Percentiles rank a stretch among this genome's conserved stretches.
Conservation (phyloP, 495 filamentous ascomycete genomes). For the Hyaloscypha bicolor region DNA sequence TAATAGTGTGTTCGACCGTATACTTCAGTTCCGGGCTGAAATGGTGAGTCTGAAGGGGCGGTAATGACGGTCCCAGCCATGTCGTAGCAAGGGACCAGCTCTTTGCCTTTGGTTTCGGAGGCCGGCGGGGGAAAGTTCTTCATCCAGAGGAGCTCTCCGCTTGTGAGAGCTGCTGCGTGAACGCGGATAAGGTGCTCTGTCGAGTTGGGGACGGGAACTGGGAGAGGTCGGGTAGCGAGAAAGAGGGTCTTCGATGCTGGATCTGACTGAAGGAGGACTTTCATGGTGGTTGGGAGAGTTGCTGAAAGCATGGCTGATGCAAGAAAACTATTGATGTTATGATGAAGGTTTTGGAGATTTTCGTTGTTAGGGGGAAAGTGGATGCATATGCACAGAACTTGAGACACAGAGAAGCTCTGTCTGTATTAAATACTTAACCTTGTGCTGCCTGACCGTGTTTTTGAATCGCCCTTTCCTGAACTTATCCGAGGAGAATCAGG, state of each 20-base stretch:
- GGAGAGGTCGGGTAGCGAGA: conserved; percentile 29
- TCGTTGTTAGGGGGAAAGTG: too few species aligned
- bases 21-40: conserved; percentile 54
- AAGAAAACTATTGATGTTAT: too few species aligned
- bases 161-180: conserved; percentile 55
- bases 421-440: too few species aligned
- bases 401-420: too few species aligned
- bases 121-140: conserved; percentile 36
- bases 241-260: conserved; percentile 19
- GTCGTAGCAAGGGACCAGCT: conserved; percentile 58
- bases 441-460: too few species aligned
- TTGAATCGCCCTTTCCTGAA: too few species aligned
- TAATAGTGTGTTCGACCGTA: conserved; percentile 51
- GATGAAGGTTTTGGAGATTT: too few species aligned
- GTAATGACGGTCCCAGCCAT: conserved; percentile 55
- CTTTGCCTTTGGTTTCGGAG: conserved; percentile 12
- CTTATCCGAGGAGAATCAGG: too few species aligned
- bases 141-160: conserved; percentile 55
- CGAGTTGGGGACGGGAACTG: conserved; percentile 33
- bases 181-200: conserved; percentile 62
- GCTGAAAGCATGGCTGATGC: too few species aligned
- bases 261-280: conserved; percentile 22
- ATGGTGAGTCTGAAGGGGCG: conserved; percentile 49
- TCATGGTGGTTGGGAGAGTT: conserved; percentile 9
- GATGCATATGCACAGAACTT: too few species aligned